Base-by-base conservation (phyloP, 1,139 yeast species). In the Candida sp. region DNA sequence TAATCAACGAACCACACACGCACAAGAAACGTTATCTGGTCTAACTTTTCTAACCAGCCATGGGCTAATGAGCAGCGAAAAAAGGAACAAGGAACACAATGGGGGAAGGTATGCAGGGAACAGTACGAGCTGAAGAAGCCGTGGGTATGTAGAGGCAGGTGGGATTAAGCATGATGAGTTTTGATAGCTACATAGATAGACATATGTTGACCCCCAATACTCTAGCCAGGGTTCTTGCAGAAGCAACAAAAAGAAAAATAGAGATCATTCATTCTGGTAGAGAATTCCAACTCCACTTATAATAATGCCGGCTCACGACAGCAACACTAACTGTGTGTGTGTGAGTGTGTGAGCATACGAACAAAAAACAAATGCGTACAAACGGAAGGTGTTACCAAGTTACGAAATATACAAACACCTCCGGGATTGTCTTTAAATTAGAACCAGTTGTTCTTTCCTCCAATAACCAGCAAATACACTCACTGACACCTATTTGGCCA, bases 1-100 rank as follows among this genome's bases (percentile, higher is more conserved):
- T 77, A 65, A 30, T 5, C 35, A 26, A 17, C 17, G 17, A 17
- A 17, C 17, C 17, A 17, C 17, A 17, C 17, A 17, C 17, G n/a
- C 8, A 23, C 41, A 4, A 25, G 26, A 28, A 28, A 28, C 7
- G 7, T 28, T 28, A 7, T 28, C 9, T 28, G 31, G 31, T 2
- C 8, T 28, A 28, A 28, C 7, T 28, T 6, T 28, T 28, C 17
- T 28, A 28, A 28, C 31, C 1, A 6, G 2, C 9, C 9, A 8
- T 28, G 31, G 31, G 31, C 31, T 6, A 28, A 28, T 28, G 31
- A 28, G 8, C 31, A 28, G 9, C 2, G 31, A 7, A 28, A 28
- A 28, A 28, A 6, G 7, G 9, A 28, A 28, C 31, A 28, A 28
- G 2, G 9, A 28, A 28, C 7, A 28, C 7, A 28, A 28, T 7